Base-by-base conservation (phyloP, 768 basidiomycete genomes). In the Rhodotorula taiwanensis region DNA sequence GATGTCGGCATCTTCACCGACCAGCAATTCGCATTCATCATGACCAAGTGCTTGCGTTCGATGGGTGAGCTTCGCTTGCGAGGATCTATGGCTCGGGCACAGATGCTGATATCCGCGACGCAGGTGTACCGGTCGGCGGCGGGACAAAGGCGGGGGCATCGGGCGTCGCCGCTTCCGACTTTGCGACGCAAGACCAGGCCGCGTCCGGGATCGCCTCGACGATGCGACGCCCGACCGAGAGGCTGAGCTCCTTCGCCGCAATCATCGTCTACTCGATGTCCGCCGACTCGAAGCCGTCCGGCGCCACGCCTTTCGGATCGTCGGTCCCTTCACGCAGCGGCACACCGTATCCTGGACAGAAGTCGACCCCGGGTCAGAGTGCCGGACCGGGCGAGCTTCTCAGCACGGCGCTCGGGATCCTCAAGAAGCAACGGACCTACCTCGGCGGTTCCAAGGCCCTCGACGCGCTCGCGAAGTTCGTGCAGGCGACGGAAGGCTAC, bases 181-280 rank as follows among this genome's bases (percentile, higher is more conserved):
- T 70, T 33, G 66, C 76, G 5, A 64, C 63, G 33, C 74, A 86
- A 3, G 90, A 91, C 73, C 82, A 77, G 59, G 82, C 84, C 70
- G 85, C 83, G 18, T 81, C 84, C 10, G 86, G 86, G 70, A 88
- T 90, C 75, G 81, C 89, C 62, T 79, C 83, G 33, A 80, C 87
- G 61, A 75, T 77, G 64, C 75, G 74, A 58, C 77, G 77, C 53
- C 76, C 78, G 5, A 72, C 75, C 41, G 77, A 79, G 52, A 72
- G 73, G 56, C 71, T 76, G 6, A 87, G 83, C 51, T 89, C 88
- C 16, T 77, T 94, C 54, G 89, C 91, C 16, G 81, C 83, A 42
- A 85, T 92, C 59, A 86, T 94, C 61, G 86, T 93, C 5, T 91
- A 90, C 75, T 91, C 88, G 7, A 92, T 95, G 85, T 79, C 84